phyloP scores from a whole-genome alignment of 176 grass and related monocot species.

The Phragmites australis region DNA sequence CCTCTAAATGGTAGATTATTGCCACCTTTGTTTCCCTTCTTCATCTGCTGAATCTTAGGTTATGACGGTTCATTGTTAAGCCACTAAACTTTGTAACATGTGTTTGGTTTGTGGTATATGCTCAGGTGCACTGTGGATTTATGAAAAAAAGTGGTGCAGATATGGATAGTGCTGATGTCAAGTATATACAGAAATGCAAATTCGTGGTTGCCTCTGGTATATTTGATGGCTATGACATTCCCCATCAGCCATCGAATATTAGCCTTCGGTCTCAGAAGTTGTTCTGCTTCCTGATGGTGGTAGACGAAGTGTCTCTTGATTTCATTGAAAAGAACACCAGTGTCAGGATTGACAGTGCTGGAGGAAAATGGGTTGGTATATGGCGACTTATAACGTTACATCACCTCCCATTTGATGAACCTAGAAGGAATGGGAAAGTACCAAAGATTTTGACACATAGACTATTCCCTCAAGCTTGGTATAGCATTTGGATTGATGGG shows the following conservation, averaged over 20 bases:
- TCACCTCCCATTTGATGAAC: slow-evolving; percentile 85
- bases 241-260: slow-evolving; percentile 90
- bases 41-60: background rate
- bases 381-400: slow-evolving; percentile 79
- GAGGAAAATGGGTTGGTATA: slow-evolving; percentile 95
- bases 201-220: slow-evolving; percentile 98
- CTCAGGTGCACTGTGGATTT: slow-evolving; percentile 94
- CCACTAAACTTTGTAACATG: background rate
- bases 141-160: slow-evolving; percentile 82
- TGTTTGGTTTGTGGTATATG: slow-evolving; percentile 21
- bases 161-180: slow-evolving; percentile 75
- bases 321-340: slow-evolving; percentile 85
- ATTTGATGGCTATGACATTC: slow-evolving; percentile 96
- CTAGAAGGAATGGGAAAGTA: slow-evolving; percentile 96
- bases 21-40: background rate
- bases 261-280: slow-evolving; percentile 78
- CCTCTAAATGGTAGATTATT: background rate
- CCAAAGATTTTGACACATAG: slow-evolving; percentile 96
- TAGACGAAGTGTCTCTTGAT: slow-evolving; percentile 87
- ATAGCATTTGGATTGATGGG: slow-evolving; percentile 99
- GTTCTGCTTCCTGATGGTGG: slow-evolving; percentile 98
- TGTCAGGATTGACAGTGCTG: slow-evolving; percentile 61
- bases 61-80: background rate
- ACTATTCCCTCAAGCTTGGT: slow-evolving; percentile 86
- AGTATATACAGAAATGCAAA: slow-evolving; percentile 82